Percentiles rank a stretch among this genome's conserved stretches.
phyloP scores from a whole-genome alignment of 176 grass and related monocot genomes.

The Ampelocalamus luodianensis region DNA sequence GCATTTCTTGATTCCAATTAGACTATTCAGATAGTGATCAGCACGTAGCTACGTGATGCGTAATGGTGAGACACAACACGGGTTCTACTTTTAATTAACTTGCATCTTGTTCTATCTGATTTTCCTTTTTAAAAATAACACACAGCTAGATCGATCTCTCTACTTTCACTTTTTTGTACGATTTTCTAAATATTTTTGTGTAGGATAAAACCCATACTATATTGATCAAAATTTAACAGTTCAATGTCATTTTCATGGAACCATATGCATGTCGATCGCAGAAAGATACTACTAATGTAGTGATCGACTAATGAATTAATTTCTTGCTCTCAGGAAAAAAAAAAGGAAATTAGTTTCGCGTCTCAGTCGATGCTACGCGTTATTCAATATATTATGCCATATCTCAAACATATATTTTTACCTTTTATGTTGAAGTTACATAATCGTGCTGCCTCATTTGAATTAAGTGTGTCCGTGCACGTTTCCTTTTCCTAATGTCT shows the following conservation, averaged over 20 bases:
- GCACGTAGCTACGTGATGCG: not conserved
- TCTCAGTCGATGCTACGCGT: too few species aligned
- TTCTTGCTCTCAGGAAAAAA: too few species aligned
- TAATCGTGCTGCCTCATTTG: too few species aligned
- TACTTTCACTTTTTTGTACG: not conserved
- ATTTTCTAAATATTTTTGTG: not conserved
- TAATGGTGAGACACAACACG: not conserved
- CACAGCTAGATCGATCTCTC: not conserved
- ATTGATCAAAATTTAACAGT: not conserved
- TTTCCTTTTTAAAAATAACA: not conserved
- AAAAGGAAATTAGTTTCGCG: too few species aligned
- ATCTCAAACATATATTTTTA: too few species aligned
- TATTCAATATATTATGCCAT: too few species aligned
- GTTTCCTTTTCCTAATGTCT: not conserved
- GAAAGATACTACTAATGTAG: not conserved
- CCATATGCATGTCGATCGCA: not conserved
- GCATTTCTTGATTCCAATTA: not conserved
- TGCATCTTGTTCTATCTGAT: not conserved
- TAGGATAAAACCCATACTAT: not conserved
- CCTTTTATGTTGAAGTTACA: not conserved
- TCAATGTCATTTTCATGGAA: not conserved
- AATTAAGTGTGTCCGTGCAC: not conserved
- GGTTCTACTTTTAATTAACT: not conserved
- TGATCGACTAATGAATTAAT: not conserved
- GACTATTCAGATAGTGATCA: not conserved